Evolutionary conservation across 192 early-diverging fungal species (phyloP).

Genomic region (Backusella tarrabulga): DNA sequence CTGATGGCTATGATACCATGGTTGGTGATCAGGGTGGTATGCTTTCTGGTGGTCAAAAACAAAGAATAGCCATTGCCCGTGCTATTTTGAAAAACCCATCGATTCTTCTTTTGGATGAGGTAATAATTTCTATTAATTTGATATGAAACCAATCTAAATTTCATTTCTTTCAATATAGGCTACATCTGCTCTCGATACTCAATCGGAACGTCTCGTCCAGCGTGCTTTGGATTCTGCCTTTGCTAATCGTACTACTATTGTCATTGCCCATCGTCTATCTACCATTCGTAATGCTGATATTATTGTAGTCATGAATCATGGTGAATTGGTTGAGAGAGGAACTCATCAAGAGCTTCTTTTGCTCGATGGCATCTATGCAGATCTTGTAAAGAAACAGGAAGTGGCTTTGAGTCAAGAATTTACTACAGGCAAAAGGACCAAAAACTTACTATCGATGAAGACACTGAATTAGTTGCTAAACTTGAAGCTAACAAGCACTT

Average conservation of each 20-base stretch:
- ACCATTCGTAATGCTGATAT: conserved; percentile 77
- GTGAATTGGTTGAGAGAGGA: conserved; percentile 69
- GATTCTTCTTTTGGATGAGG: conserved; percentile 81
- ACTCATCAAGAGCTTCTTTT: conserved; percentile 71
- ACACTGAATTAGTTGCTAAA: background rate
- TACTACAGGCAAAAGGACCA: conserved; percentile 20
- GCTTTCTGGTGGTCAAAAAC: conserved; percentile 89
- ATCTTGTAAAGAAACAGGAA: conserved; percentile 67
- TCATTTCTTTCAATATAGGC: conserved; percentile 74
- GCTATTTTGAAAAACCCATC: conserved; percentile 83
- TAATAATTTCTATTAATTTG: conserved; percentile 24
- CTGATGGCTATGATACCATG: conserved; percentile 74
- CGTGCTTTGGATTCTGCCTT: conserved; percentile 64
- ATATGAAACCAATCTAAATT: conserved; percentile 56
- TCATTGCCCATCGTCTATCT: conserved; percentile 71
- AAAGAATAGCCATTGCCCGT: conserved; percentile 93
- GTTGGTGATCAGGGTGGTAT: conserved; percentile 78
- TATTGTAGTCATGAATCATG: conserved; percentile 79
- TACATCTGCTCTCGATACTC: conserved; percentile 70
- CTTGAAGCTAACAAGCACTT: conserved; percentile 6
- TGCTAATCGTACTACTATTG: conserved; percentile 64
- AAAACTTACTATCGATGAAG: conserved; percentile 1
- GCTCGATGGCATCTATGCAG: conserved; percentile 56
- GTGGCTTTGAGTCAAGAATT: conserved; percentile 38
- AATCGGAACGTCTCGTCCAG: conserved; percentile 70